Conservation (phyloP, 2,329 filamentous ascomycete species). For the Geosmithia flava region DNA sequence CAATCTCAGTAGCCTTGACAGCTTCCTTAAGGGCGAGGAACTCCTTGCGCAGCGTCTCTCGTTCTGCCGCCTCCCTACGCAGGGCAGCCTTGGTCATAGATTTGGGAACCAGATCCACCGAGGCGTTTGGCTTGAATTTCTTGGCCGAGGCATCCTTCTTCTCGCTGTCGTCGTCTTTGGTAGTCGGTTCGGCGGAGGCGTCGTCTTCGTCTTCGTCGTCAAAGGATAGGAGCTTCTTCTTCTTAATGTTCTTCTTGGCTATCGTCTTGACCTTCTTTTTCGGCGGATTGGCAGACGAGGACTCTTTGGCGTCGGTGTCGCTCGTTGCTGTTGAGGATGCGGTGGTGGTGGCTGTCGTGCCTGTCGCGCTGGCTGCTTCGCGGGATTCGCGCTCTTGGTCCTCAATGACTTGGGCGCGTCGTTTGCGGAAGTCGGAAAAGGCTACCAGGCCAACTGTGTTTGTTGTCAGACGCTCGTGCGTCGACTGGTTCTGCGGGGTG, state of each 20-base stretch:
- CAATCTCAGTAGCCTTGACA: slow-evolving; percentile 79
- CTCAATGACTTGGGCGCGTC: slow-evolving; percentile 86
- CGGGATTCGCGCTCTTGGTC: slow-evolving; percentile 74
- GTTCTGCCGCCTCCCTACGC: slow-evolving; percentile 64
- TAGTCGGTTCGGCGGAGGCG: slow-evolving; percentile 23
- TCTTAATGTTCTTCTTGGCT: slow-evolving; percentile 30
- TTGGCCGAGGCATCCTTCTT: slow-evolving; percentile 13
- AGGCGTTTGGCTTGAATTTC: slow-evolving; percentile 50
- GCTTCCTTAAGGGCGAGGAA: slow-evolving; percentile 74
- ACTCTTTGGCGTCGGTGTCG: background rate
- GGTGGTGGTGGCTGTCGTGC: too few relatives aligned
- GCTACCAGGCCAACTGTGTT: slow-evolving; percentile 85
- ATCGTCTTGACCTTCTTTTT: slow-evolving; percentile 17
- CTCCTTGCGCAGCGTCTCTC: slow-evolving; percentile 69
- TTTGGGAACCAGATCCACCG: slow-evolving; percentile 56
- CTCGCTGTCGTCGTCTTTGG: slow-evolving; percentile 8
- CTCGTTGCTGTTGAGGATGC: background rate
- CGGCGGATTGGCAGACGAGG: background rate
- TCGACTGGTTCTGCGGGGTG: slow-evolving; percentile 57
- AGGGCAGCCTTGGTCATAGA: slow-evolving; percentile 58
- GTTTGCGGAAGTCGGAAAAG: slow-evolving; percentile 89
- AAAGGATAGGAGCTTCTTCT: slow-evolving; percentile 46
- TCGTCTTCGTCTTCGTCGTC: slow-evolving; percentile 56
- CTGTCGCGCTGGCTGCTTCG: slow-evolving; percentile 23
- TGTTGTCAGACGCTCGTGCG: slow-evolving; percentile 70